phyloP scores from a whole-genome alignment of 352 stramenopile species.

The Phytopythium sindhum region DNA sequence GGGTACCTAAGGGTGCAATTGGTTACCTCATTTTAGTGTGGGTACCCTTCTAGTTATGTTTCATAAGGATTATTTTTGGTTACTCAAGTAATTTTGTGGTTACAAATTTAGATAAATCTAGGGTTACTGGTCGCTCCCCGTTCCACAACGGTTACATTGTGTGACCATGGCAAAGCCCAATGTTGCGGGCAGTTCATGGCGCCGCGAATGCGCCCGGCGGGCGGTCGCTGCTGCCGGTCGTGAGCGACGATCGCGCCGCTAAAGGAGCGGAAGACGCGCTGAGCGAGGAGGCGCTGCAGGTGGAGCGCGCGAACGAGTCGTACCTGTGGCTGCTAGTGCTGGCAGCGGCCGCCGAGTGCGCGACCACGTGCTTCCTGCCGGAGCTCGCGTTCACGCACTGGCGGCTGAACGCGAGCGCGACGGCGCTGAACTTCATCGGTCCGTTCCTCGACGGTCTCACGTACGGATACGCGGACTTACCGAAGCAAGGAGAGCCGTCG shows the following conservation, averaged over 20 bases:
- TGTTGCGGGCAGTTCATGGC: slow-evolving; percentile 1
- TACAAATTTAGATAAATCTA: too few relatives aligned
- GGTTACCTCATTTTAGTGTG: too few relatives aligned
- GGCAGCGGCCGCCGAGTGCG: slow-evolving; percentile 63
- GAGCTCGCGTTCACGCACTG: slow-evolving; percentile 34
- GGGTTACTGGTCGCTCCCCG: too few relatives aligned
- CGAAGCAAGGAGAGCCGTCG: slow-evolving; percentile 23
- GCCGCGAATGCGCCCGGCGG: neutral
- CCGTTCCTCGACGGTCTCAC: slow-evolving; percentile 73
- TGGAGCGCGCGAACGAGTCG: slow-evolving; percentile 36
- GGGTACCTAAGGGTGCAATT: too few relatives aligned
- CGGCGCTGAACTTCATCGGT: slow-evolving; percentile 67
- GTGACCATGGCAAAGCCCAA: neutral
- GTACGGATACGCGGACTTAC: slow-evolving; percentile 52
- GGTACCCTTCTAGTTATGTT: too few relatives aligned
- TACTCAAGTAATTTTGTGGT: too few relatives aligned
- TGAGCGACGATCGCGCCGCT: slow-evolving; percentile 6
- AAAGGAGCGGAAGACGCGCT: slow-evolving; percentile 5
- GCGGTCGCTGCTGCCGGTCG: slow-evolving; percentile 3
- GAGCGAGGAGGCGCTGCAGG: slow-evolving; percentile 22
- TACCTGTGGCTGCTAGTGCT: slow-evolving; percentile 75
- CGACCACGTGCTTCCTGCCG: slow-evolving; percentile 78
- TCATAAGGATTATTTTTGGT: too few relatives aligned
- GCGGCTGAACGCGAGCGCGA: slow-evolving; percentile 61
- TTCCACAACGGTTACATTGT: too few relatives aligned